Evolutionary conservation across 768 basidiomycete genomes (phyloP), one percentile per base, ranked within the genome.

Genomic region (Rhizopogon salebrosus): DNA sequence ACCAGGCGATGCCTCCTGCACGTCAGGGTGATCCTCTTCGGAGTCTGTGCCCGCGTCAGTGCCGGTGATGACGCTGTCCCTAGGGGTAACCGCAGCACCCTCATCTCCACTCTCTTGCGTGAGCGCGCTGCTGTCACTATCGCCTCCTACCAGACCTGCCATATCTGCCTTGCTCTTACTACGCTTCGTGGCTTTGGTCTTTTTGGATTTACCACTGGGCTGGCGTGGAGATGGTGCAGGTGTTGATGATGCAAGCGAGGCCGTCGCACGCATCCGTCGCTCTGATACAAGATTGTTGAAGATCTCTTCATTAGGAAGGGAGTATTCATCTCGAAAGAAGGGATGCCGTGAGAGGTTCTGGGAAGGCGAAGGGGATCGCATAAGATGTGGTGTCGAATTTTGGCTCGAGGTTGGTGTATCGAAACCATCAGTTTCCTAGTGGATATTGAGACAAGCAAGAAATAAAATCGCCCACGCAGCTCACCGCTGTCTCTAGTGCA

Each of bases 101-200:
- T 92, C 89, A 52, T 91, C 89, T 6, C 83, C 87, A 55, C 87
- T 90, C 66, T 91, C 88, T 63, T 87, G 83, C 3, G 89, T 92
- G 60, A 92, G 65, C 24, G 86, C 89, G 57, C 89, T 91, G 60
- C 87, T 89, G 57, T 91, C 89, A 62, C 89, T 91, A 61, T 92
- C 88, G 1, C 89, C 89, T 13, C 81, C 83, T 2, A 90, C 80
- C n/a, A 90, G 68, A 0, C 88, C 88, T 0, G 87, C 86, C 70
- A 85, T 72, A 52, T 83, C 80, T 6, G 80, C 75, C 58, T 67
- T 73, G 38, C 68, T 72, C 57, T 64, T 70, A 52, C 66, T 65
- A 35, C 69, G 68, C 58, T 81, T 82, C 22, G 77, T 80, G 55
- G 73, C 76, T 39, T 75, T 74, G 31, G 69, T 75, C 59, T 72